phyloP scores from a whole-genome alignment of 2,329 filamentous ascomycete genomes.

The Calonectria henricotiae region DNA sequence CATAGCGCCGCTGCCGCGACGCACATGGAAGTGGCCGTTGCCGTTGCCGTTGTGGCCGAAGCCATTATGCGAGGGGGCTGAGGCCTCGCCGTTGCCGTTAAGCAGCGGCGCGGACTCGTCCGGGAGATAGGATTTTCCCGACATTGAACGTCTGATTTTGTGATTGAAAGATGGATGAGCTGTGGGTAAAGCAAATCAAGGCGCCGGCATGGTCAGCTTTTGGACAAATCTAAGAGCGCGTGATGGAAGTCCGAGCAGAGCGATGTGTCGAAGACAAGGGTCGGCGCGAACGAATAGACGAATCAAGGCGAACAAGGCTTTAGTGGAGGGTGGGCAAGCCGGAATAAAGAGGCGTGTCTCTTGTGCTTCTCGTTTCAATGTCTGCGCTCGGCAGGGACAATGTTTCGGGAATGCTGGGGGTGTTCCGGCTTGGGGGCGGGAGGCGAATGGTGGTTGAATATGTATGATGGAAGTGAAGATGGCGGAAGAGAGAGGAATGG shows the following conservation, averaged over 20 bases:
- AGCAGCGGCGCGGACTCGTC: conserved; percentile 64
- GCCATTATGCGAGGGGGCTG: conserved; percentile 46
- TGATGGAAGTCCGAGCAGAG: not conserved
- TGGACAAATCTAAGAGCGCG: conserved; percentile 17
- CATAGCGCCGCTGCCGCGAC: conserved; percentile 47
- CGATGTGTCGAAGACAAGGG: conserved; percentile 22
- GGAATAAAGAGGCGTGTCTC: not conserved
- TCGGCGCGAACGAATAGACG: conserved; percentile 1
- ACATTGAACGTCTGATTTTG: conserved; percentile 56
- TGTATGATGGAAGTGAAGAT: conserved; percentile 8
- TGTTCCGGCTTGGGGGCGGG: conserved; percentile 21
- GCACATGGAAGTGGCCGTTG: conserved; percentile 48
- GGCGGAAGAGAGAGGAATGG: not conserved
- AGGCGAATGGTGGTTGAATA: conserved; percentile 14
- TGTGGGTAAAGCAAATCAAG: conserved; percentile 48
- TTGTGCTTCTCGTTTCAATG: conserved; percentile 6
- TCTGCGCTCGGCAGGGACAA: conserved; percentile 12
- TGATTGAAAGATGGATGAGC: conserved; percentile 50
- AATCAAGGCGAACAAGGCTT: conserved; percentile 4
- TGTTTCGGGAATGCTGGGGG: conserved; percentile 28
- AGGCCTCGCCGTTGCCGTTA: conserved; percentile 53
- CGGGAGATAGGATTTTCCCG: conserved; percentile 48
- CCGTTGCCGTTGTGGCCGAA: conserved; percentile 40
- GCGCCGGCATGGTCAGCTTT: conserved; percentile 55
- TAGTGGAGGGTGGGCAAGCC: conserved; percentile 1